Evolutionary conservation across 2,329 filamentous ascomycete species (phyloP).

Genomic region (Nemania serpens): DNA sequence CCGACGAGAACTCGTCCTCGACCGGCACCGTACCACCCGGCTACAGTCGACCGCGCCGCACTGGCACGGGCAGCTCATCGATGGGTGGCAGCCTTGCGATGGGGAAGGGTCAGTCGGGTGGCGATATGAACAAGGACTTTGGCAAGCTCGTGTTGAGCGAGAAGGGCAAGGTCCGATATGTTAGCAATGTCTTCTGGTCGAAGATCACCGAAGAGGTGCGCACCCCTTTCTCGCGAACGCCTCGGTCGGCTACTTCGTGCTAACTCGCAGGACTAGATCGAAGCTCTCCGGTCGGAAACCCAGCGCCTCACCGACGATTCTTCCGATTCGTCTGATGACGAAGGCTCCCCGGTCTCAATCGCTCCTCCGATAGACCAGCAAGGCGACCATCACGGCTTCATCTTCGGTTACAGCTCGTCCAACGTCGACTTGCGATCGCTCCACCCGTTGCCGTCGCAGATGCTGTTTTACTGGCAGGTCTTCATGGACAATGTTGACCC

Average conservation of each 20-base stretch:
- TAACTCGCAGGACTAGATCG: conserved; percentile 27
- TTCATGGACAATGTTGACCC: conserved; percentile 77
- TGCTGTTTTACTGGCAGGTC: conserved; percentile 70
- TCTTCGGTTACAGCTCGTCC: conserved; percentile 74
- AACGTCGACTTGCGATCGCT: conserved; percentile 67
- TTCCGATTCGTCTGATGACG: conserved; percentile 67
- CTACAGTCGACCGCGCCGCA: conserved; percentile 21
- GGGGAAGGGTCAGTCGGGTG: conserved; percentile 30
- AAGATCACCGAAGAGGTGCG: conserved; percentile 74
- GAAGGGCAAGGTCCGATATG: conserved; percentile 69
- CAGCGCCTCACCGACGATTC: conserved; percentile 55
- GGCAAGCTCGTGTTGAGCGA: conserved; percentile 74
- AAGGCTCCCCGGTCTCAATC: conserved; percentile 52
- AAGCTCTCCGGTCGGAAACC: conserved; percentile 54
- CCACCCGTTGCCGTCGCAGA: conserved; percentile 69
- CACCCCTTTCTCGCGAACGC: background rate
- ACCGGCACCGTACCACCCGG: conserved; percentile 28
- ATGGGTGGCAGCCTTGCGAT: conserved; percentile 18
- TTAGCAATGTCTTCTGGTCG: conserved; percentile 78
- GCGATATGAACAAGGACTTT: conserved; percentile 58
- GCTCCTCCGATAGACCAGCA: conserved; percentile 41
- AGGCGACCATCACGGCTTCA: conserved; percentile 69
- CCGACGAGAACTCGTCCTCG: conserved; percentile 29
- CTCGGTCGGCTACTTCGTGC: conserved; percentile 1
- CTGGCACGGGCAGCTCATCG: conserved; percentile 39